Evolutionary conservation across 495 filamentous ascomycete species (phyloP).

Genomic region (Xylaria nigripes): DNA sequence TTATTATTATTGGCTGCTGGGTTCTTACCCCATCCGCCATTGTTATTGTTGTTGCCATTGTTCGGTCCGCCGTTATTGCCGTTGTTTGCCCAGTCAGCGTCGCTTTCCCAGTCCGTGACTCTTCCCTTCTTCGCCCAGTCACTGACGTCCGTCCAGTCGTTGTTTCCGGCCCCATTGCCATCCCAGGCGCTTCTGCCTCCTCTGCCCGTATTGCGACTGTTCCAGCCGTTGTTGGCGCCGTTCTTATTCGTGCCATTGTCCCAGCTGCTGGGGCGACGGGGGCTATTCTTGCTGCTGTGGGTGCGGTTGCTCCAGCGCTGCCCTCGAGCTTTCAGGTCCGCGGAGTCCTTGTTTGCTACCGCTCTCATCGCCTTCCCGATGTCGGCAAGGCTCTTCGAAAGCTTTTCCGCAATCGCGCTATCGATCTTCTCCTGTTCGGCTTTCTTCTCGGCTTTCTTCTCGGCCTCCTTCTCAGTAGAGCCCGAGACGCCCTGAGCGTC

Average conservation of each 20-base stretch:
- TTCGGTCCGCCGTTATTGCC: not conserved
- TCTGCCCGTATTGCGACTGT: not conserved
- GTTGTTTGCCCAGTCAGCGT: constrained; percentile 1
- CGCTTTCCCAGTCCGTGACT: not conserved
- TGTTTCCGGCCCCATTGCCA: not conserved
- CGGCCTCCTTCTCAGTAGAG: not conserved
- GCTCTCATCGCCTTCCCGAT: not conserved
- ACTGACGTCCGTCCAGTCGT: not conserved
- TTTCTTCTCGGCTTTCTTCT: constrained; percentile 7
- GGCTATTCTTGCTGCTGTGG: constrained; percentile 11
- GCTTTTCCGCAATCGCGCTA: not conserved
- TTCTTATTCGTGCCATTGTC: constrained; percentile 5
- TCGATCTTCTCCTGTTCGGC: constrained; percentile 6
- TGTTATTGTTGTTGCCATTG: constrained; percentile 3
- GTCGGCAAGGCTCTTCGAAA: not conserved
- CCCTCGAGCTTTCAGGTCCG: not conserved
- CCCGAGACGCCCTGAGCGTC: constrained; percentile 6
- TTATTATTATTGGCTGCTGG: not conserved
- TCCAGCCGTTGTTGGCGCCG: not conserved
- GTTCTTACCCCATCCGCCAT: constrained; percentile 1
- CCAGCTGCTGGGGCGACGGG: not conserved
- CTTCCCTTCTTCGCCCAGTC: not conserved
- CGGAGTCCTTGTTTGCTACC: not conserved
- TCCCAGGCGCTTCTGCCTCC: constrained; percentile 1
- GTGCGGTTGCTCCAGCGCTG: constrained; percentile 11